Conservation (phyloP, 495 filamentous ascomycete species). For the Aspergillus affinis region DNA sequence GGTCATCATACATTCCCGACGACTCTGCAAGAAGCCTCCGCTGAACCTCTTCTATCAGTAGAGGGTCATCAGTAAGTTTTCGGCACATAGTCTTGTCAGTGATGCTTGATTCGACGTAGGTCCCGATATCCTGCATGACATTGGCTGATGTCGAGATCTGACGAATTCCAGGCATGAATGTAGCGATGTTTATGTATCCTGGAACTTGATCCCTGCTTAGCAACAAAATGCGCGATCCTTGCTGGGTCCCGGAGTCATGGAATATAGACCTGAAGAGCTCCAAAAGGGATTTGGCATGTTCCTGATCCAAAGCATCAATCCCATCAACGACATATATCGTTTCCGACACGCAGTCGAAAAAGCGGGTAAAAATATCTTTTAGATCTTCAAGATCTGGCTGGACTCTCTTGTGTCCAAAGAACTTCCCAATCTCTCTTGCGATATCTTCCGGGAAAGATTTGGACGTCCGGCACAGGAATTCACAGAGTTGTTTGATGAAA, state of each 20-base stretch:
- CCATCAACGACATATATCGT: conserved; percentile 21
- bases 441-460: conserved; percentile 2
- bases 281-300: conserved; percentile 8
- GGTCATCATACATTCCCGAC: conserved; percentile 21
- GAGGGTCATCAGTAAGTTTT: conserved; percentile 20
- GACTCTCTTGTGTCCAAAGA: conserved; percentile 15
- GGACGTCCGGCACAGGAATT: conserved; percentile 6
- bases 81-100: conserved; percentile 19
- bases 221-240: conserved; percentile 16
- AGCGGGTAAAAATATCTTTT: conserved; percentile 15
- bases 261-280: conserved; percentile 9
- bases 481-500: conserved; percentile 19
- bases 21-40: conserved; percentile 12
- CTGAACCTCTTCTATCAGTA: conserved; percentile 19
- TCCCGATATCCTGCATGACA: conserved; percentile 21
- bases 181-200: conserved; percentile 19
- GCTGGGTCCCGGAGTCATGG: not conserved
- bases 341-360: conserved; percentile 13
- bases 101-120: conserved; percentile 25
- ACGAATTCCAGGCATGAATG: conserved; percentile 16
- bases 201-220: conserved; percentile 24
- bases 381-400: conserved; percentile 23
- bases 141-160: conserved; percentile 25
- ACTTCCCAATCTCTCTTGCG: no score
- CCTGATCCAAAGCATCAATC: conserved; percentile 13